These are phyloP conservation scores for Yamadazyma pseudoaaseri DNA, from an alignment of 1,139 yeast genomes.

Conservation along the genomic window DNA sequence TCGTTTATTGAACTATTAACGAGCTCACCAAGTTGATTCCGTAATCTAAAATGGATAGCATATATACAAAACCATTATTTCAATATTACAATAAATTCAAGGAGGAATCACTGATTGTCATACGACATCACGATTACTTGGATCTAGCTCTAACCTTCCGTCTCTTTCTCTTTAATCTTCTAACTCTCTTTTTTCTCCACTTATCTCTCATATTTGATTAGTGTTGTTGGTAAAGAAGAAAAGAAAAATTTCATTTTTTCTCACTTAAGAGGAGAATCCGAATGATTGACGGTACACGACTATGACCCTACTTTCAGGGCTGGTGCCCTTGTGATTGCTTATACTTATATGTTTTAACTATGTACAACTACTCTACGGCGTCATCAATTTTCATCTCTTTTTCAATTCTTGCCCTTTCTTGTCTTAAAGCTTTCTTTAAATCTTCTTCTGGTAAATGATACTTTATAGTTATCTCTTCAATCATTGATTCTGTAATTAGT, in stretches of 20 bases:
- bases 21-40: slow-evolving; percentile 1
- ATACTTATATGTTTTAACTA: too few relatives aligned
- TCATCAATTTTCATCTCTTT: slow-evolving; percentile 19
- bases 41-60: neutral
- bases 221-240: slow-evolving; percentile 11
- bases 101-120: neutral
- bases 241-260: slow-evolving; percentile 10
- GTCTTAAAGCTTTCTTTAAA: slow-evolving; percentile 46
- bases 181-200: slow-evolving; percentile 99
- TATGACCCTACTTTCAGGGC: too few relatives aligned
- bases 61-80: neutral
- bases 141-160: slow-evolving; percentile 99
- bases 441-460: slow-evolving; percentile 36
- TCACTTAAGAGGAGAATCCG: slow-evolving; percentile 1
- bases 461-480: slow-evolving; percentile 27
- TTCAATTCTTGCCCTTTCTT: slow-evolving; percentile 37
- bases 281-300: slow-evolving; percentile 4
- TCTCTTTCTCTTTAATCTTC: slow-evolving; percentile 99
- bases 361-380: slow-evolving; percentile 17
- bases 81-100: slow-evolving; percentile 1
- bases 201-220: slow-evolving; percentile 71
- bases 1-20: slow-evolving; percentile 2
- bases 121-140: slow-evolving; percentile 67
- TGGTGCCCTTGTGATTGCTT: too few relatives aligned
- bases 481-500: slow-evolving; percentile 29